These are phyloP conservation scores for Eucalyptus polybractea DNA, from an alignment of 345 rosid species.

Conservation along the genomic window DNA sequence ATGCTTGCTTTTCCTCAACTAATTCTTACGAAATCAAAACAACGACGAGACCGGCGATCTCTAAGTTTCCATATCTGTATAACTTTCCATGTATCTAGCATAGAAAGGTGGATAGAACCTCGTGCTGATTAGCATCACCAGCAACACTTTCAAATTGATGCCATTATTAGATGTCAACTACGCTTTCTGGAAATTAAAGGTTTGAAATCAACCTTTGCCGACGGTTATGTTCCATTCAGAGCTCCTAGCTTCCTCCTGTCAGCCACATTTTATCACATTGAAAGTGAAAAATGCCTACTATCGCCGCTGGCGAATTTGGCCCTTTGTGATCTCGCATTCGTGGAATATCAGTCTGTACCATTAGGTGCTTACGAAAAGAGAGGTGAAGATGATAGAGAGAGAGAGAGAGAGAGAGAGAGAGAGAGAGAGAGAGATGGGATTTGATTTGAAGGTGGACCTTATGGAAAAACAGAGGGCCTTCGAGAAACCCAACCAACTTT, in stretches of 20 bases:
- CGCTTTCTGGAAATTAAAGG: background rate
- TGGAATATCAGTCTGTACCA: background rate
- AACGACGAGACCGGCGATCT: background rate
- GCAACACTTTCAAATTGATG: background rate
- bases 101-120: background rate
- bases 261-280: background rate
- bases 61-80: background rate
- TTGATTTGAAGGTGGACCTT: background rate
- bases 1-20: background rate
- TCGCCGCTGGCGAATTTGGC: background rate
- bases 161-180: background rate
- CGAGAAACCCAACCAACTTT: background rate
- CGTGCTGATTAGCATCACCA: background rate
- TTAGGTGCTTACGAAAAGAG: background rate
- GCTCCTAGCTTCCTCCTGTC: background rate
- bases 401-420: background rate
- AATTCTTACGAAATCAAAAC: background rate
- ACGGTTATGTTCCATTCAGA: background rate
- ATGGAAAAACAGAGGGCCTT: background rate
- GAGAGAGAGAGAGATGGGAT: background rate
- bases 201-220: background rate
- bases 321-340: background rate
- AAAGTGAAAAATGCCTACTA: background rate
- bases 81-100: background rate
- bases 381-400: background rate